Base-by-base conservation (phyloP, 78 protist species). In the Emiliania huxleyi region DNA sequence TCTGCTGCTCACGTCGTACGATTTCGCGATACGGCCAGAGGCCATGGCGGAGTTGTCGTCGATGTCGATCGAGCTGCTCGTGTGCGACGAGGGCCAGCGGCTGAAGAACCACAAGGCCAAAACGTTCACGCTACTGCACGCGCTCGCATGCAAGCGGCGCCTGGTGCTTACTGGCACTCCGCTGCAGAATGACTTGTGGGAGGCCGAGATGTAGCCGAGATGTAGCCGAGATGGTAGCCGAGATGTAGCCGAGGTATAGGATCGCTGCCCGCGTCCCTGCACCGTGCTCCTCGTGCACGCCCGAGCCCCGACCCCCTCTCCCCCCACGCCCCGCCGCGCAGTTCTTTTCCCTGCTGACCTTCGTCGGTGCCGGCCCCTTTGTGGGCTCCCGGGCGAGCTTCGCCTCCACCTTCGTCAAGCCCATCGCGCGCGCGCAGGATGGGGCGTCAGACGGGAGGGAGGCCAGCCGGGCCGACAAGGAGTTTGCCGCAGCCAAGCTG, bases 71-170 rank as follows among this genome's bases (percentile, higher is more conserved):
- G 62, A 52, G 15, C 62, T 52, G 8, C 62, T 52, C 15, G 62
- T 52, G 62, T 52, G 62, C 62, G 99, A 98, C 93, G 99, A 98
- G 84, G 99, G 92, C 29, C 97, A 96, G 87, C 69, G 94, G 55
- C 73, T 96, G 26, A 96, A 95, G 92, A 94, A 87, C 93, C 11
- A 5, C 37, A 5, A 26, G 11, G 75, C 75, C 8, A 62, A 26
- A 21, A 15, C 75, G 75, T 21, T 26, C n/a, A 21, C 33, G n/a
- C 29, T 26, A 3, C 75, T 62, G 37, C 37, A 21, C 33, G 2
- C 37, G 37, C 33, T 62, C 37, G 8, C 11, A 3, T 8, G n/a
- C n/a, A 8, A 8, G 75, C 75, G 75, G 33, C 11, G 23, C 29
- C 75, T 62, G 11, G 75, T 21, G 23, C 75, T 62, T 5, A 62